These are phyloP conservation scores for Sporobolomyces phaffii DNA, from an alignment of 768 basidiomycete genomes.

Conservation along the genomic window DNA sequence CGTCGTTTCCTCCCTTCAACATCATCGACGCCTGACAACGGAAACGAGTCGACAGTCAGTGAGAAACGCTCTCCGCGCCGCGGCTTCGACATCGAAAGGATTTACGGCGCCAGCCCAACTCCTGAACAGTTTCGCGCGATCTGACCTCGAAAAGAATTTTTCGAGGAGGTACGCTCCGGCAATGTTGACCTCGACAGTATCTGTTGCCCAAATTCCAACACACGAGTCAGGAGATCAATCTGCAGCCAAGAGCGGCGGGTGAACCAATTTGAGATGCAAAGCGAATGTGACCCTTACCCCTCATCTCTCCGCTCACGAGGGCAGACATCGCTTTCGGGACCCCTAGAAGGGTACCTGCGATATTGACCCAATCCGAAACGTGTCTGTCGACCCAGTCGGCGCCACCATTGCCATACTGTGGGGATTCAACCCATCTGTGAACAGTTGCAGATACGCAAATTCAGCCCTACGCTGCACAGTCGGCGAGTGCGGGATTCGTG, in stretches of 20 bases:
- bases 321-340: constrained; percentile 85
- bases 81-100: constrained; percentile 52
- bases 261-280: not conserved
- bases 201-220: not conserved
- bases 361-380: constrained; percentile 69
- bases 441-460: not conserved
- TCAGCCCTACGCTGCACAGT: no score
- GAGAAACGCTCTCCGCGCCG: no score
- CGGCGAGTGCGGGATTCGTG: not conserved
- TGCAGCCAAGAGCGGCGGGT: not conserved
- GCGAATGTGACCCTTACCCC: constrained; percentile 57
- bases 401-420: constrained; percentile 72
- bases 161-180: constrained; percentile 57
- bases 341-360: constrained; percentile 74
- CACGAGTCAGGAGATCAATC: not conserved
- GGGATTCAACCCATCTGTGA: constrained; percentile 83
- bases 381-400: constrained; percentile 88
- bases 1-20: constrained; percentile 53
- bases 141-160: constrained; percentile 81
- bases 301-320: constrained; percentile 91
- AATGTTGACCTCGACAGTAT: constrained; percentile 62
- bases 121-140: constrained; percentile 81
- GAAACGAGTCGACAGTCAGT: no score
- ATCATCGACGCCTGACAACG: constrained; percentile 39
- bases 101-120: constrained; percentile 93